A percentile compares a stretch with the other conserved stretches of the same genome.
These are phyloP conservation scores for Penicillium parvum DNA, from an alignment of 495 filamentous ascomycete species.

Conservation along the genomic window DNA sequence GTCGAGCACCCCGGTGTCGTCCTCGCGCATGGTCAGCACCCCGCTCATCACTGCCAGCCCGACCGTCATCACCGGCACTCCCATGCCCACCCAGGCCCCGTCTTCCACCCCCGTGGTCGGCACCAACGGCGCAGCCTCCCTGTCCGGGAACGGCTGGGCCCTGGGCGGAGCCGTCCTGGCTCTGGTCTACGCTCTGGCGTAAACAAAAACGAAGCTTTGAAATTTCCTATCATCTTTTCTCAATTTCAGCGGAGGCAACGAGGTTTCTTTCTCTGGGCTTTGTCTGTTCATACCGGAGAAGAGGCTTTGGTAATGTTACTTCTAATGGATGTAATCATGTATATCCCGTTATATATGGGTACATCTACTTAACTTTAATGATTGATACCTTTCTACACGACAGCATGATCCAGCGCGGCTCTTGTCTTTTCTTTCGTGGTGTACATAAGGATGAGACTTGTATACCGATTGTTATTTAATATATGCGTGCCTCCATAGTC, in stretches of 20 bases:
- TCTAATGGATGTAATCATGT: conserved; percentile 15
- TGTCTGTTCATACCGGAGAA: too few relatives aligned
- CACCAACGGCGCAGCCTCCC: conserved; percentile 18
- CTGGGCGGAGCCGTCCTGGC: conserved; percentile 29
- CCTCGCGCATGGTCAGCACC: conserved; percentile 15
- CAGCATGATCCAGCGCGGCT: conserved; percentile 24
- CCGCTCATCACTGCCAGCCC: conserved; percentile 11
- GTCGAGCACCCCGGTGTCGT: conserved; percentile 15
- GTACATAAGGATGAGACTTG: neutral
- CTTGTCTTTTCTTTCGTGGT: conserved; percentile 7
- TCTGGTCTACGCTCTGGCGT: conserved; percentile 28
- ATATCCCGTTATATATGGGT: conserved; percentile 14
- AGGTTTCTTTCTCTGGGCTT: neutral
- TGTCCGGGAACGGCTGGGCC: conserved; percentile 25
- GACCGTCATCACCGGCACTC: conserved; percentile 4
- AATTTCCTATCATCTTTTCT: neutral
- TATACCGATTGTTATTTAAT: too few relatives aligned
- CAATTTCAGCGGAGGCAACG: neutral
- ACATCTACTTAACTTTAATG: conserved; percentile 20
- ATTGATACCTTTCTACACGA: conserved; percentile 29
- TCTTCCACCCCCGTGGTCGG: conserved; percentile 12
- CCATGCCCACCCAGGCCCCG: conserved; percentile 1
- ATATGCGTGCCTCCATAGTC: too few relatives aligned
- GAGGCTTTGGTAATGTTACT: conserved; percentile 5
- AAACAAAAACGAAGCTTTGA: conserved; percentile 2